Evolutionary conservation across 2,329 filamentous ascomycete genomes (phyloP).

Genomic region (Cytospora paraplurivora): DNA sequence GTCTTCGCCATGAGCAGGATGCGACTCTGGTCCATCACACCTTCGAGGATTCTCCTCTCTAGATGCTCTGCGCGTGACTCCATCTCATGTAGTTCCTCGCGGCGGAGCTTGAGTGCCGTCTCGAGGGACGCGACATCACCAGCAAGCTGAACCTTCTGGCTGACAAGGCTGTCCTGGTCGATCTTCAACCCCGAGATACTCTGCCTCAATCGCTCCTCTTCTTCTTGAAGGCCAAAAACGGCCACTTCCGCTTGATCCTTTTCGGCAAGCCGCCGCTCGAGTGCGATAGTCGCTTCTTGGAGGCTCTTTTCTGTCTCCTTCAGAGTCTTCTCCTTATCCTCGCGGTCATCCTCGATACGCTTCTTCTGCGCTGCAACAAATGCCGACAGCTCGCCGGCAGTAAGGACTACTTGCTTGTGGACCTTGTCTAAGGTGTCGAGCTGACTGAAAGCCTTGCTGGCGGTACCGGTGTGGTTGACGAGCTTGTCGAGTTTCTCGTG

Average conservation of each 20-base stretch:
- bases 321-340: constrained; percentile 75
- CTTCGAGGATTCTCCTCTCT: constrained; percentile 90
- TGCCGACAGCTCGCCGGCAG: constrained; percentile 78
- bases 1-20: constrained; percentile 79
- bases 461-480: constrained; percentile 64
- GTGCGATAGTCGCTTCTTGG: constrained; percentile 75
- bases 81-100: constrained; percentile 90
- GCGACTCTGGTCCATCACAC: constrained; percentile 93
- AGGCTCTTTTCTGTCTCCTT: constrained; percentile 81
- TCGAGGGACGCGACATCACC: constrained; percentile 90
- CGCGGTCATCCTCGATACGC: constrained; percentile 74
- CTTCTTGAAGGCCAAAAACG: constrained; percentile 48
- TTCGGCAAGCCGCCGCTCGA: constrained; percentile 73
- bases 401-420: constrained; percentile 81
- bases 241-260: constrained; percentile 63
- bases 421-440: constrained; percentile 86
- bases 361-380: constrained; percentile 79
- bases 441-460: constrained; percentile 71
- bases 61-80: constrained; percentile 84
- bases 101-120: constrained; percentile 83
- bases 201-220: constrained; percentile 56
- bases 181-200: constrained; percentile 60
- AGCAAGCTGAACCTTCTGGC: constrained; percentile 77
- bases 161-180: constrained; percentile 74
- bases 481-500: constrained; percentile 46